Base-by-base conservation (phyloP, 2,329 filamentous ascomycete genomes). In the Botrytis aclada region DNA sequence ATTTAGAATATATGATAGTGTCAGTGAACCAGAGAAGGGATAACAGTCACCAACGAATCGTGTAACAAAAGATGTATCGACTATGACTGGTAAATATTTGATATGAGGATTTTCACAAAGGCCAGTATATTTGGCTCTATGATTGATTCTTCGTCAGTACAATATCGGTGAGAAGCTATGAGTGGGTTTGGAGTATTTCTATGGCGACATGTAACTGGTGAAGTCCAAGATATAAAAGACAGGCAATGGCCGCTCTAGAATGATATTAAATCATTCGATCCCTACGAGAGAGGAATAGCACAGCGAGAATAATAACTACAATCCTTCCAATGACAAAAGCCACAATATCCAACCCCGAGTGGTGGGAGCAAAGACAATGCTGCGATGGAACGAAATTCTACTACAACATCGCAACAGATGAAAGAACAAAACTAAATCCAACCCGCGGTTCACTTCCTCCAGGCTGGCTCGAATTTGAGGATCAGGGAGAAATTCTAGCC, bases 321-420 rank as follows among this genome's bases (percentile, higher is more conserved):
- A 65, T 65, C 56, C 2, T 32, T 37, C 9, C 34, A 54, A 71
- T 71, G 61, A 8, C 14, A 10, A 32, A 43, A 29, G n/a, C 34
- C 25, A 71, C 43, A 18, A 66, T 56, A 25, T 43, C 58, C 25
- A 71, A 64, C 4, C 60, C 69, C 8, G 60, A 66, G 10, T 71
- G 69, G 69, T 71, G 69, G 69, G 69, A 71, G 61, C 60, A 71
- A 66, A 71, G 34, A 66, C 43, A 66, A 14, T 64, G 60, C 16
- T 71, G 69, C 60, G 69, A 66, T 37, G 45, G 69, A 20, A 45
- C 60, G 14, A 71, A 65, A 29, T 71, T 66, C 34, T 71, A 65
- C 69, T 71, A 56, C 60, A 71, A 71, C 60, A 22, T 71, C 8
- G 69, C 69, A 54, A 66, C 69, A 56, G 5, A 66, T 18, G 34